A percentile compares a stretch with the other conserved stretches of the same genome.
Conservation (phyloP, 2,329 filamentous ascomycete species). For the Paracorniculantispora psalliotae region DNA sequence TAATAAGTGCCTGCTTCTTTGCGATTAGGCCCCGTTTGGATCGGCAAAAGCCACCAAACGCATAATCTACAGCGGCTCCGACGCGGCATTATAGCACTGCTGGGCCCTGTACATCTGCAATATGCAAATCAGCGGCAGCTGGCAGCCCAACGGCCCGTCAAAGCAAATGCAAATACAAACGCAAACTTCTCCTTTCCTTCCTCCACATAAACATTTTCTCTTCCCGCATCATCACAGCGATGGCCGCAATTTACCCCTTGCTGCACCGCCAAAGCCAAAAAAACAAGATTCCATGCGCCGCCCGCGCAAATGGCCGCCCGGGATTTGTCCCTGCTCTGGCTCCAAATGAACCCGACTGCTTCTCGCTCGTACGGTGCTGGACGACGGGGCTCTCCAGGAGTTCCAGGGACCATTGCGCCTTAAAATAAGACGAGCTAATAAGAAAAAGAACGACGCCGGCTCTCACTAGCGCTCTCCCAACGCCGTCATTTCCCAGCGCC, state of each 20-base stretch:
- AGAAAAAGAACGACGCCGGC: neutral
- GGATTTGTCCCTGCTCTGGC: neutral
- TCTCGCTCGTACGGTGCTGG: neutral
- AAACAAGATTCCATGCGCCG: neutral
- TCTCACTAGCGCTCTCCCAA: neutral
- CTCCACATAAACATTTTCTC: neutral
- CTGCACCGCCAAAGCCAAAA: neutral
- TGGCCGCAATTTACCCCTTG: neutral
- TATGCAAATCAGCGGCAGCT: neutral
- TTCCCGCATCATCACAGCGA: neutral
- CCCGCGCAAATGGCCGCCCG: neutral
- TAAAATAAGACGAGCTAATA: conserved; percentile 3
- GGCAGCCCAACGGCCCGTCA: neutral
- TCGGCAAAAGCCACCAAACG: neutral
- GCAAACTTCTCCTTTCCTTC: neutral
- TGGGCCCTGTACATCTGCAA: neutral
- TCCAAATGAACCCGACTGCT: neutral
- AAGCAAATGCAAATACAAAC: neutral
- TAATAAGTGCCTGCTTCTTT: too few species aligned
- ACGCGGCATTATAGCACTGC: neutral
- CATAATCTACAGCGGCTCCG: neutral
- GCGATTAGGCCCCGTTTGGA: neutral
- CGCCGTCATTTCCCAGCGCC: neutral
- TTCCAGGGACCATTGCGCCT: neutral
- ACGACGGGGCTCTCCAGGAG: too few species aligned